Conservation (phyloP, 352 stramenopile species). For the Phytopythium ostracodes region DNA sequence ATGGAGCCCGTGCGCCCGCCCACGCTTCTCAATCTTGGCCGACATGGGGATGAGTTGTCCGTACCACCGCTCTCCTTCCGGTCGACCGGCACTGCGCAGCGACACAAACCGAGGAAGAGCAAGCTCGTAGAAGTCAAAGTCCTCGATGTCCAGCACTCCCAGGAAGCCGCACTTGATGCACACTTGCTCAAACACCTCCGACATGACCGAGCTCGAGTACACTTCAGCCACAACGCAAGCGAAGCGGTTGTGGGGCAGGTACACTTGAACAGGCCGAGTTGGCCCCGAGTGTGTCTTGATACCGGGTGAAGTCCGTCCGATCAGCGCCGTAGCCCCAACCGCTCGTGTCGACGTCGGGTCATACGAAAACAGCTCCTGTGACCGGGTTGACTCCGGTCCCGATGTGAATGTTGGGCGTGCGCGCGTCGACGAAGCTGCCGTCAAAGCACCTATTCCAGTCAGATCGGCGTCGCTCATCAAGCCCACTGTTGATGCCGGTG, state of each 20-base stretch:
- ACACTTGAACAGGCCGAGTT: slow-evolving; percentile 60
- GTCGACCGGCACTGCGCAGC: slow-evolving; percentile 73
- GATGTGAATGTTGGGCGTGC: slow-evolving; percentile 37
- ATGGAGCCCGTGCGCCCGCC: slow-evolving; percentile 69
- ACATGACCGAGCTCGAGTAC: slow-evolving; percentile 45
- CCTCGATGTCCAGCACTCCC: slow-evolving; percentile 61
- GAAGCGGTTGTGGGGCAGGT: slow-evolving; percentile 85
- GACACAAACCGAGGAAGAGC: slow-evolving; percentile 82
- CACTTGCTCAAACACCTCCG: slow-evolving; percentile 72
- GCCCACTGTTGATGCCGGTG: slow-evolving; percentile 38
- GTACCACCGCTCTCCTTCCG: slow-evolving; percentile 85
- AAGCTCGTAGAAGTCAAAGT: slow-evolving; percentile 86
- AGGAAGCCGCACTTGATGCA: slow-evolving; percentile 76
- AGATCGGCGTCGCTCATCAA: slow-evolving; percentile 11
- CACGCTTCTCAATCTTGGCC: slow-evolving; percentile 48
- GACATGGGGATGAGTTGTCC: slow-evolving; percentile 65
- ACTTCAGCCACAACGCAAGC: slow-evolving; percentile 73
- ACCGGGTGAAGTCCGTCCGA: slow-evolving; percentile 34
- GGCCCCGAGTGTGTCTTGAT: slow-evolving; percentile 35
- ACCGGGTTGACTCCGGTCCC: slow-evolving; percentile 49
- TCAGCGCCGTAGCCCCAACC: slow-evolving; percentile 30
- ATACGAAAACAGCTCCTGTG: slow-evolving; percentile 52
- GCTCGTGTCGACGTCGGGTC: slow-evolving; percentile 62
- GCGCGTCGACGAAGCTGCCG: slow-evolving; percentile 28
- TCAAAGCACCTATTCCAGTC: slow-evolving; percentile 14